Percentiles rank a stretch among this genome's conserved stretches.
Conservation (phyloP, 106 monocot species). For the Allium fistulosum region DNA sequence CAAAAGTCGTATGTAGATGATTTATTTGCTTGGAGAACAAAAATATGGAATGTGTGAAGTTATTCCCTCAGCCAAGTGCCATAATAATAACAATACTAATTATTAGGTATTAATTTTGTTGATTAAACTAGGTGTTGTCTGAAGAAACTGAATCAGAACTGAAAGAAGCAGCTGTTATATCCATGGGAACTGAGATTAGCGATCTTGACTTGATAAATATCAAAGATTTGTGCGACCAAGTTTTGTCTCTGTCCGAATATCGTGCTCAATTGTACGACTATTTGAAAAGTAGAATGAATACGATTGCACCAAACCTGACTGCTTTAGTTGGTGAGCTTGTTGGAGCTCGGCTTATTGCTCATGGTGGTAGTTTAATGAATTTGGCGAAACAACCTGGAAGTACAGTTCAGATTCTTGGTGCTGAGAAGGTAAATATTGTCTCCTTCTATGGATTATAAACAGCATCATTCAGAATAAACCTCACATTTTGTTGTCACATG, state of each 20-base stretch:
- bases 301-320: conserved; percentile 90
- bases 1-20: too few species aligned
- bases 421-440: conserved; percentile 65
- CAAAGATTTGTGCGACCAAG: conserved; percentile 80
- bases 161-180: conserved; percentile 76
- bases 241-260: conserved; percentile 82
- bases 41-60: too few species aligned
- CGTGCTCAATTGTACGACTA: conserved; percentile 81
- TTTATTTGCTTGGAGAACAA: too few species aligned
- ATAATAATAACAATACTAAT: too few species aligned
- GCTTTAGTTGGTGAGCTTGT: conserved; percentile 96
- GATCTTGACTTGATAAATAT: conserved; percentile 76
- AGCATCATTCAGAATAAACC: too few species aligned
- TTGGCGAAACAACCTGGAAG: conserved; percentile 93
- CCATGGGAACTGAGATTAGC: conserved; percentile 96
- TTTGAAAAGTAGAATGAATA: conserved; percentile 82
- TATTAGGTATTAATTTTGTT: too few species aligned
- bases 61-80: too few species aligned
- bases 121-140: conserved; percentile 45
- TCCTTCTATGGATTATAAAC: background rate
- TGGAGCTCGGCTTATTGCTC: conserved; percentile 96
- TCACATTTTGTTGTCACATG: too few species aligned
- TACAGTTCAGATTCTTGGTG: conserved; percentile 98
- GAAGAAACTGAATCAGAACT: conserved; percentile 76
- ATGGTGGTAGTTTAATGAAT: conserved; percentile 92